Conservation (phyloP, 2,329 filamentous ascomycete genomes). For the Phialemonium atrogriseum region DNA sequence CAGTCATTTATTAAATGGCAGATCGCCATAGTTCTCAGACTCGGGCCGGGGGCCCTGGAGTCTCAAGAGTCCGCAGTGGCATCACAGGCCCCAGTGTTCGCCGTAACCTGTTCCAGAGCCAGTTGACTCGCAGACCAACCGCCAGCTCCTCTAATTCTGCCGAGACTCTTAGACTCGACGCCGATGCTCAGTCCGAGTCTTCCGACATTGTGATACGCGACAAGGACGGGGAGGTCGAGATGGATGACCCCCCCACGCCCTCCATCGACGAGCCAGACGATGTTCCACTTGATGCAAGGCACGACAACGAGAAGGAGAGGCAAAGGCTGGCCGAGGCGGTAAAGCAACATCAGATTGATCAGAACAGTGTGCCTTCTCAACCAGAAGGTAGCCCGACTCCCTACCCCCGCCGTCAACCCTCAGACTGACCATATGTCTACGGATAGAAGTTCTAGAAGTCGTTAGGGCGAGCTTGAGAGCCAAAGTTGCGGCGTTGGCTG, state of each 20-base stretch:
- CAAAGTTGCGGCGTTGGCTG: constrained; percentile 65
- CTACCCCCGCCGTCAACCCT: background rate
- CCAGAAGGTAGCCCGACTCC: constrained; percentile 51
- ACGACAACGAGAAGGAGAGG: constrained; percentile 50
- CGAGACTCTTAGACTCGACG: constrained; percentile 41
- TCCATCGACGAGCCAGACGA: constrained; percentile 46
- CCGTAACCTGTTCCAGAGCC: constrained; percentile 52
- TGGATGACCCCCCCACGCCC: constrained; percentile 47
- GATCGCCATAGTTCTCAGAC: constrained; percentile 1
- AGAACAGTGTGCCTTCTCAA: constrained; percentile 48
- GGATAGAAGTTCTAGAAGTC: constrained; percentile 58
- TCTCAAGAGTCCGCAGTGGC: constrained; percentile 8
- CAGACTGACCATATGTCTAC: constrained; percentile 7
- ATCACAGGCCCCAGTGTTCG: constrained; percentile 26
- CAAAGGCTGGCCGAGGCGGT: constrained; percentile 54
- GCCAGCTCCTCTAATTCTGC: constrained; percentile 29
- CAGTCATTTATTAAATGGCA: too few relatives aligned
- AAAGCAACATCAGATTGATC: constrained; percentile 50
- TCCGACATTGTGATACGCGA: constrained; percentile 55
- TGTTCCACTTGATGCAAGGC: constrained; percentile 46
- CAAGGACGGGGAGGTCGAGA: constrained; percentile 52
- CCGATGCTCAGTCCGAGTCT: constrained; percentile 31
- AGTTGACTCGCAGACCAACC: constrained; percentile 50
- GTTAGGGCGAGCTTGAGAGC: constrained; percentile 62
- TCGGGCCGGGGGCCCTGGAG: constrained; percentile 1